Base-by-base conservation (phyloP, 2,329 filamentous ascomycete species). In the Berkeleyomyces basicola region DNA sequence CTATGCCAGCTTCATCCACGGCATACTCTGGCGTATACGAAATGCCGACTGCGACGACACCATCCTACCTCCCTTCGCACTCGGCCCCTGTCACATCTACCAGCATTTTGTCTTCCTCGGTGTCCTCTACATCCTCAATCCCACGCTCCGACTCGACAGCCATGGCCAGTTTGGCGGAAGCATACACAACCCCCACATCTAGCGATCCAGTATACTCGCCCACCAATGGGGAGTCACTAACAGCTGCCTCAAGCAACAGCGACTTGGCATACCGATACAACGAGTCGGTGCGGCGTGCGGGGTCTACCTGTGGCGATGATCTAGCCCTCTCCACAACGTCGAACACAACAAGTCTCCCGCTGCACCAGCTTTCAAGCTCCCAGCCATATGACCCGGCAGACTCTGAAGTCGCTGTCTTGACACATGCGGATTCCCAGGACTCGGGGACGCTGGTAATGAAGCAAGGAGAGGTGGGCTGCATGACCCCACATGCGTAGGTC, bases 191-290 rank as follows among this genome's bases (percentile, higher is more conserved):
- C n/a, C 31, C 31, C 33, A 23, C 58, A 23, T 59, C 58, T 6
- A 44, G 58, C 58, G 58, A 59, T 7, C 2, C 58, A 23, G 43
- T 59, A n/a, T 59, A 59, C 58, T 59, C 58, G 23, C 58, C 43
- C 0, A 23, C 58, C 7, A 11, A 11, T 40, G 40, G 42, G 7
- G 16, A 44, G 23, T 59, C 31, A 23, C 40, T 33, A 4, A 36
- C 42, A 46, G 40, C 58, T 49, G 57, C 57, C 40, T 44, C 40
- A 40, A 59, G 40, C 7, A 44, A 31, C 58, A 46, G 31, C 42
- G 40, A 44, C n/a, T 42, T 44, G n/a, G 31, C 31, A 23, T 46
- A 59, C 58, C 43, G 58, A 33, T 44, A 59, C 11, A 44, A 3
- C 58, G 16, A 43, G 58, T 40, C 40, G 7, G 44, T 44, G n/a